Base-by-base conservation (phyloP, 1,284 basidiomycete genomes). In the Bjerkandera adusta region DNA sequence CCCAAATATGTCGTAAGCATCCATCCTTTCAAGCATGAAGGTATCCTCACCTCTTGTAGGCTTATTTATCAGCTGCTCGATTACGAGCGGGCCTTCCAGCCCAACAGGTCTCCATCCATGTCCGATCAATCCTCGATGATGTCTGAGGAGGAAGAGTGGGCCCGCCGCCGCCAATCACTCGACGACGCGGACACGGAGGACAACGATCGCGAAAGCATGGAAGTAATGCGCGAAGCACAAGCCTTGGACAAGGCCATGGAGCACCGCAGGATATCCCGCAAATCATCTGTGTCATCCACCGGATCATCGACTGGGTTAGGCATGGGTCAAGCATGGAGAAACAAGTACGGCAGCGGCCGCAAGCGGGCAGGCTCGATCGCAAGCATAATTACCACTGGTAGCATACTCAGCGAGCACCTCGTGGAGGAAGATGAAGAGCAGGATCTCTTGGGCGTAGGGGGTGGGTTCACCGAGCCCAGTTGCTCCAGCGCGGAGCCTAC, bases 11-110 rank as follows among this genome's bases (percentile, higher is more conserved):
- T 92, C 89, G 90, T 94, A 70, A 70, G 91, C 85, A 40, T 43
- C 39, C 43, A 35, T 43, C 55, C 57, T 40, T 51, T 43, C 36
- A 13, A 44, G 45, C 45, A 29, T 46, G 40, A 43, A 34, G 50
- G 51, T 38, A 48, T 43, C 3, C 21, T n/a, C 52, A 10, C 29
- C 2, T 37, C 16, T 27, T 13, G 21, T 61, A 95, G 92, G 47
- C 85, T 98, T 63, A 96, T 97, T 67, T 97, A 96, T 76, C 93
- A 97, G 70, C 77, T 97, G 32, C 77, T 96, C 59, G 94, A 97
- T 63, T 97, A 95, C 68, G 92, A 95, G 65, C 87, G 92, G 50
- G 77, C 79, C 45, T 74, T 97, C 39, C 80, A 77, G 52, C 68
- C 71, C 36, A 73, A 71, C 48, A 67, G 64, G 27, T 82, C 73